These are phyloP conservation scores for Persicaria maculosa DNA, from an alignment of 148 eudicot species.

Conservation along the genomic window DNA sequence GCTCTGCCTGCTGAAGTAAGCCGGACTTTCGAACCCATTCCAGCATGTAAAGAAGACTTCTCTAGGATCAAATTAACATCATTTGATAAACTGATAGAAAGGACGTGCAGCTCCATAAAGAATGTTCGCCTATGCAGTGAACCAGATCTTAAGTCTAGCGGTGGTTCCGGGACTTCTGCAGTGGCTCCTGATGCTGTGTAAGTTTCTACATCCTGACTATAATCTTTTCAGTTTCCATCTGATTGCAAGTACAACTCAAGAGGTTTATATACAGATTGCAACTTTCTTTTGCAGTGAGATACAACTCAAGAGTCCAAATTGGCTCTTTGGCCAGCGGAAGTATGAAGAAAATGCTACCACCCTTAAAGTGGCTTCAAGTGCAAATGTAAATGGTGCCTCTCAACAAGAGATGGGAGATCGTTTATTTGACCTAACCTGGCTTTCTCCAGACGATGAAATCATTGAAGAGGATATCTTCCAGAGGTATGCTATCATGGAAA, in stretches of 20 bases:
- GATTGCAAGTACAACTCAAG: not conserved
- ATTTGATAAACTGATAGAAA: slow-evolving; percentile 74
- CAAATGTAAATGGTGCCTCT: slow-evolving; percentile 27
- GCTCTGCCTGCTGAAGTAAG: slow-evolving; percentile 30
- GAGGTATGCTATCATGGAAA: slow-evolving; percentile 30
- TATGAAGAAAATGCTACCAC: slow-evolving; percentile 45
- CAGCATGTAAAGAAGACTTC: slow-evolving; percentile 91
- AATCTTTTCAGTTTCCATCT: not conserved
- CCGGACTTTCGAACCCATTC: slow-evolving; percentile 59
- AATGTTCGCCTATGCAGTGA: slow-evolving; percentile 77
- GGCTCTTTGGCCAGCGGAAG: slow-evolving; percentile 93
- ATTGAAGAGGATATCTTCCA: slow-evolving; percentile 63
- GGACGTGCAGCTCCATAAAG: slow-evolving; percentile 73
- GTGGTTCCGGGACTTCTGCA: slow-evolving; percentile 48
- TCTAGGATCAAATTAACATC: slow-evolving; percentile 76
- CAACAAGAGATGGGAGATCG: slow-evolving; percentile 31
- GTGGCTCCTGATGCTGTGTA: slow-evolving; percentile 99
- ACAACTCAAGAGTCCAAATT: slow-evolving; percentile 94
- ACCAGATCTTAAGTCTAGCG: slow-evolving; percentile 50
- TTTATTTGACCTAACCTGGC: slow-evolving; percentile 50
- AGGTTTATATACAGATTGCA: not conserved
- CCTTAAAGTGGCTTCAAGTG: slow-evolving; percentile 34
- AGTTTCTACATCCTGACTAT: slow-evolving; percentile 19
- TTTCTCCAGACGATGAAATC: slow-evolving; percentile 37
- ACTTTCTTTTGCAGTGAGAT: slow-evolving; percentile 61